phyloP scores from a whole-genome alignment of 257 asterid genomes.

The Anisodus acutangulus region DNA sequence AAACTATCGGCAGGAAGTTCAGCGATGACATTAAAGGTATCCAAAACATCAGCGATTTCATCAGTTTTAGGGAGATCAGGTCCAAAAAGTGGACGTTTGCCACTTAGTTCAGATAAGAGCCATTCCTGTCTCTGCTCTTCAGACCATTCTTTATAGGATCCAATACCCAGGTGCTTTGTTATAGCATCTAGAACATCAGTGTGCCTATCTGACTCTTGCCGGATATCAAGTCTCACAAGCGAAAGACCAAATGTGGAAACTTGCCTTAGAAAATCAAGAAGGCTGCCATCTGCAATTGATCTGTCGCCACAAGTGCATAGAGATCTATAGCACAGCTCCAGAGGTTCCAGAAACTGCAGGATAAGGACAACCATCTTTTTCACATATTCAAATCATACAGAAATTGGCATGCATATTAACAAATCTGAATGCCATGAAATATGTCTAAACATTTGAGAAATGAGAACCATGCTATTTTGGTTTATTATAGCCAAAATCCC shows the following conservation, averaged over 20 bases:
- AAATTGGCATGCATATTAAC: background rate
- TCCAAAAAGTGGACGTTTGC: conserved; percentile 94
- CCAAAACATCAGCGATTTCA: conserved; percentile 82
- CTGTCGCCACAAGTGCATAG: conserved; percentile 90
- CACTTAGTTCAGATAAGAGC: conserved; percentile 84
- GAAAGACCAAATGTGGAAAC: conserved; percentile 95
- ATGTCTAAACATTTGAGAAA: conserved; percentile 8
- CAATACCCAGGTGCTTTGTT: conserved; percentile 76
- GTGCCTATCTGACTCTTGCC: conserved; percentile 96
- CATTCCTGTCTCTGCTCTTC: conserved; percentile 88
- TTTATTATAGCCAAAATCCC: background rate
- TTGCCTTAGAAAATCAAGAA: conserved; percentile 92
- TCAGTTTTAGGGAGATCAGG: conserved; percentile 86
- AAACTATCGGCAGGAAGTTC: conserved; percentile 81
- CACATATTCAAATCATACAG: conserved; percentile 5
- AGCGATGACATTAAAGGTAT: conserved; percentile 75
- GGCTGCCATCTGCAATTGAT: conserved; percentile 91
- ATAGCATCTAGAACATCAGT: conserved; percentile 89
- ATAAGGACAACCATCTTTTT: conserved; percentile 24
- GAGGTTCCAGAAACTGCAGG: conserved; percentile 84
- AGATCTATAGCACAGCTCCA: conserved; percentile 91
- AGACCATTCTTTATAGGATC: conserved; percentile 90
- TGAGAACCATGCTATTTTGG: background rate
- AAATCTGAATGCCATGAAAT: background rate
- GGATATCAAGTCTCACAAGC: conserved; percentile 85